Base-by-base conservation (phyloP, 352 stramenopile species). In the Globisporangium parvum region DNA sequence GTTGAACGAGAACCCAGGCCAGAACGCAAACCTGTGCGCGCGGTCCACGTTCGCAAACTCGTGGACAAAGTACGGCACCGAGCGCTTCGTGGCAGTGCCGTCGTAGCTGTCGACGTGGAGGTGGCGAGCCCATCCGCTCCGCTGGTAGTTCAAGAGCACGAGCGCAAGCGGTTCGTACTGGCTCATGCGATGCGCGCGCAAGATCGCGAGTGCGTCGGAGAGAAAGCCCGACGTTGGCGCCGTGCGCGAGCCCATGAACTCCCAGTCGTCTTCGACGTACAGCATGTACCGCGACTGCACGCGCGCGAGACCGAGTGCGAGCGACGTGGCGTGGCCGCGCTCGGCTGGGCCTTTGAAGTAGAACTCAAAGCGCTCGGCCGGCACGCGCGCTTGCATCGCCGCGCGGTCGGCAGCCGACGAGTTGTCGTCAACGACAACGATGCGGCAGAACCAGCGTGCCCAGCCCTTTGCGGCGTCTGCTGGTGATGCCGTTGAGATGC, bases 1-100 rank as follows among this genome's bases (percentile, higher is more conserved):
- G n/a, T n/a, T n/a, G n/a, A n/a, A n/a, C n/a, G n/a, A 84, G 55
- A 90, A 88, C 1, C 80, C 80, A 9, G 80, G 73, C 80, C 80
- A 90, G 53, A 74, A 70, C 12, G 67, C 59, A 33, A 86, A 83
- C 10, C 18, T 44, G 47, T 87, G 76, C 0, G 24, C 15, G 2
- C 62, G 58, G 24, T 84, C 62, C 0, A 65, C 28, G 18, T 72
- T 51, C 0, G 61, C 80, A 50, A 83, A 86, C 52, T 90, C 80
- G 48, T 85, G 77, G 15, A 80, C 24, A 4, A 57, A 56, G 51
- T 84, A 89, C 6, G n/a, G 41, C 3, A 78, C 39, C 18, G 37
- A n/a, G n/a, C 52, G 12, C 26, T n/a, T n/a, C n/a, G n/a, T n/a
- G n/a, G n/a, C n/a, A n/a, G n/a, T n/a, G n/a, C n/a, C n/a, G n/a